phyloP scores from a whole-genome alignment of 257 asterid species.

The Forsythia viridissima region DNA sequence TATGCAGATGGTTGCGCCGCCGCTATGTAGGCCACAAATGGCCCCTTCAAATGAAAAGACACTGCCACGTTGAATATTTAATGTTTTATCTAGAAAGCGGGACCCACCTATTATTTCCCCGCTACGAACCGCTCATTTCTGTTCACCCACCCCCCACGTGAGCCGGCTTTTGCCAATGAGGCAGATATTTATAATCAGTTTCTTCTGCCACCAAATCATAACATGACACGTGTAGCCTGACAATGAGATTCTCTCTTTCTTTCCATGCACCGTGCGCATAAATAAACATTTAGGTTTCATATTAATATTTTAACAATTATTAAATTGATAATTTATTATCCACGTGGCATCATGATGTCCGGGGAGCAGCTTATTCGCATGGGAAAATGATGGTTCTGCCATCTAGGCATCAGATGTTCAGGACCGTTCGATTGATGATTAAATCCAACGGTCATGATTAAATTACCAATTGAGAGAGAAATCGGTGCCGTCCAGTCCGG shows the following conservation, averaged over 20 bases:
- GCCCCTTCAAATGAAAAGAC: background rate
- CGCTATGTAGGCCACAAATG: background rate
- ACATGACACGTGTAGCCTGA: too few relatives aligned
- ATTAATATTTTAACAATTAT: too few relatives aligned
- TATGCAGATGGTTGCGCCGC: background rate
- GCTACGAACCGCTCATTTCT: background rate
- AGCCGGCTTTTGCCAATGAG: background rate
- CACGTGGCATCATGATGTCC: constrained; percentile 43
- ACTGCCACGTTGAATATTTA: constrained; percentile 1
- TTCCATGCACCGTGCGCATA: background rate
- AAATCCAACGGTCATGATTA: constrained; percentile 36
- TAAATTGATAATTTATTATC: constrained; percentile 29
- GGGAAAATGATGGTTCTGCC: constrained; percentile 64
- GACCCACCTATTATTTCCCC: background rate
- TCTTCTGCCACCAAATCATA: background rate
- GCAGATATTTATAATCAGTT: constrained; percentile 2
- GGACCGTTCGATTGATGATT: constrained; percentile 35
- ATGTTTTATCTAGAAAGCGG: background rate
- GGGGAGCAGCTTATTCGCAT: constrained; percentile 10
- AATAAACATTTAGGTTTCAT: background rate
- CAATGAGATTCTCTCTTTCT: background rate
- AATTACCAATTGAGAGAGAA: constrained; percentile 32
- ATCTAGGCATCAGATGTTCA: constrained; percentile 46
- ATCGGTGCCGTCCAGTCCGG: constrained; percentile 54
- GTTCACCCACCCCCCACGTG: constrained; percentile 17